phyloP scores from a whole-genome alignment of 73 alveolate genomes.

The Diophrys appendiculata region DNA sequence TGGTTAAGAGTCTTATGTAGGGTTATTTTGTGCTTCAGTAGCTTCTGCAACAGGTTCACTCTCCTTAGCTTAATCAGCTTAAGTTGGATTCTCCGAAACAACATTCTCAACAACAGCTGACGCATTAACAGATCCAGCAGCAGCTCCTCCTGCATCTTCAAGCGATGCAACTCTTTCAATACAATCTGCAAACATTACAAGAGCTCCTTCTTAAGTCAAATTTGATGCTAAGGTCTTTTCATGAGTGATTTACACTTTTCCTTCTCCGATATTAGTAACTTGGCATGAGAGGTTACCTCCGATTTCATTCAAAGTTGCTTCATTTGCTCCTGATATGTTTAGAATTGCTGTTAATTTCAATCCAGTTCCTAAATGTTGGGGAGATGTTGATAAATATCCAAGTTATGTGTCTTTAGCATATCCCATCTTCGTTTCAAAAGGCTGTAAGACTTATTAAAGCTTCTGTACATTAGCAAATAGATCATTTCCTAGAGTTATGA shows the following conservation, averaged over 20 bases:
- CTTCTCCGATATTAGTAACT: not conserved
- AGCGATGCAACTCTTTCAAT: too few relatives aligned
- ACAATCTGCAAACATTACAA: not conserved
- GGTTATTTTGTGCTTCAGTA: too few relatives aligned
- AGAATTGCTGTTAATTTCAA: conserved; percentile 24
- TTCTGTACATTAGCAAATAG: not conserved
- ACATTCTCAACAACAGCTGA: too few relatives aligned
- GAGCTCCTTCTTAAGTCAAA: not conserved
- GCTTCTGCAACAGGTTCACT: too few relatives aligned
- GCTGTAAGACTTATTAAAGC: conserved; percentile 14
- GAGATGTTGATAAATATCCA: conserved; percentile 53
- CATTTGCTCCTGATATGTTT: not conserved
- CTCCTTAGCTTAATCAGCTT: too few relatives aligned
- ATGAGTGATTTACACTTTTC: not conserved
- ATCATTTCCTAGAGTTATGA: conserved; percentile 28
- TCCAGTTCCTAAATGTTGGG: conserved; percentile 59
- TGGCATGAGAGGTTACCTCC: not conserved
- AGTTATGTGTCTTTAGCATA: conserved; percentile 52
- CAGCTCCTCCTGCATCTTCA: too few relatives aligned
- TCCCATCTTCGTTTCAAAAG: conserved; percentile 52
- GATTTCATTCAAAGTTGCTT: not conserved
- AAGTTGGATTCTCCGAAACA: too few relatives aligned
- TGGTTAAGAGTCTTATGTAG: too few relatives aligned
- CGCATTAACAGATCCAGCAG: too few relatives aligned
- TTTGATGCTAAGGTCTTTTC: not conserved